These are phyloP conservation scores for Aspergillus sp. DNA, from an alignment of 2,329 filamentous ascomycete genomes.

Conservation along the genomic window DNA sequence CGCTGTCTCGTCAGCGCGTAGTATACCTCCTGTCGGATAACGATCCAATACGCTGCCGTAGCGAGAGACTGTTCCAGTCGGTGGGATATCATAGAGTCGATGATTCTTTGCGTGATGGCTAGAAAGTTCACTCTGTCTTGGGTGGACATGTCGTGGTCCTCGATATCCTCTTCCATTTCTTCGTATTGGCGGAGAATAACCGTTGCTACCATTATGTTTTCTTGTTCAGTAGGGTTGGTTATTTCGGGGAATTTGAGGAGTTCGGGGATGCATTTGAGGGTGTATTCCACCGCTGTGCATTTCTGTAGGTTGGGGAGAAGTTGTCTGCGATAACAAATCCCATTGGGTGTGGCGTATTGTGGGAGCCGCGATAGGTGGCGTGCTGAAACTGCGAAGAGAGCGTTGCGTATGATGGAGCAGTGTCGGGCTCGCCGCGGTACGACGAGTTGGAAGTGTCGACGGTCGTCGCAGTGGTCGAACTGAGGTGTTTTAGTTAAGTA, in stretches of 20 bases:
- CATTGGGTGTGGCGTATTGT: slow-evolving; percentile 22
- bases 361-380: slow-evolving; percentile 25
- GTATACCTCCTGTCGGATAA: slow-evolving; percentile 29
- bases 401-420: slow-evolving; percentile 25
- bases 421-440: slow-evolving; percentile 22
- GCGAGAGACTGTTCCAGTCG: slow-evolving; percentile 22
- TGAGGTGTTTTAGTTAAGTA: neutral
- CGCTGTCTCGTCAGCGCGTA: slow-evolving; percentile 24
- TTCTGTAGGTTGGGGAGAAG: slow-evolving; percentile 16
- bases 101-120: slow-evolving; percentile 28
- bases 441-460: slow-evolving; percentile 23
- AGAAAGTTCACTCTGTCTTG: slow-evolving; percentile 23
- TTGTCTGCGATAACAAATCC: slow-evolving; percentile 20
- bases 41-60: slow-evolving; percentile 28
- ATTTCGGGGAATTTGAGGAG: slow-evolving; percentile 22
- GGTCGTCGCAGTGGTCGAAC: slow-evolving; percentile 28
- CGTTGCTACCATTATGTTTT: slow-evolving; percentile 29
- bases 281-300: slow-evolving; percentile 25
- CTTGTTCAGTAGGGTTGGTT: slow-evolving; percentile 21
- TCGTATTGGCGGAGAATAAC: slow-evolving; percentile 30
- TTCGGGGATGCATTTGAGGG: slow-evolving; percentile 26
- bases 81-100: slow-evolving; percentile 24
- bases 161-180: slow-evolving; percentile 31
- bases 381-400: slow-evolving; percentile 27
- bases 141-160: slow-evolving; percentile 20